Evolutionary conservation across 1,284 basidiomycete genomes (phyloP), one percentile per base, ranked within the genome.

Genomic region (Volvariella volvacea): DNA sequence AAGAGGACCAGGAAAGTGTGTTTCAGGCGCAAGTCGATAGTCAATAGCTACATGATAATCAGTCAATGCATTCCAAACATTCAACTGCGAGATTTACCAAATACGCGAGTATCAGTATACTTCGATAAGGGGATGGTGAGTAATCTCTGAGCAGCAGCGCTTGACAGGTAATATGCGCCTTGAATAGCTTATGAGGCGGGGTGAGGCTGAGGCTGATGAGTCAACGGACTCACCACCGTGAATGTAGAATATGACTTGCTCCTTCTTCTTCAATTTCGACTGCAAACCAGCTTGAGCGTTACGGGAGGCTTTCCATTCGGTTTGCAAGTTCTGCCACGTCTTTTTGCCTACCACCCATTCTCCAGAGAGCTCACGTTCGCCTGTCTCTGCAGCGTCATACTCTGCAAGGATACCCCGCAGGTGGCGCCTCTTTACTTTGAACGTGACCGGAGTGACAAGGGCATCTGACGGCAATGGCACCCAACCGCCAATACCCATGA

Each of bases 341-440:
- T 81, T 81, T 61, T 88, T 88, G 39, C 92, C 91, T 12, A 98
- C 88, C 15, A 98, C 87, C 95, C 95, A 99, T 69, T 99, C 96
- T 3, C 92, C 95, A 1, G 83, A 84, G 37, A 99, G 73, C 58
- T 94, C 88, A 4, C 95, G 77, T 14, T 62, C 71, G 42, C 83
- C 91, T 42, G 71, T 74, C 64, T 90, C 90, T 7, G 69, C 56
- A n/a, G 74, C 74, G 58, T 98, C 89, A 46, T 78, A 78, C 10
- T 84, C 73, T 6, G 81, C 71, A 17, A 96, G 74, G 41, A 95
- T 80, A 2, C 92, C 92, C 21, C 81, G 76, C 31, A 96, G 68
- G 3, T 74, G 65, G 8, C 88, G 80, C 52, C 68, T 76, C 49
- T 77, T 82, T 39, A 98, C 92, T 34, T 73, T 75, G 62, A 97